Conservation (phyloP, 179 eudicot genomes). For the Nepenthes alata region DNA sequence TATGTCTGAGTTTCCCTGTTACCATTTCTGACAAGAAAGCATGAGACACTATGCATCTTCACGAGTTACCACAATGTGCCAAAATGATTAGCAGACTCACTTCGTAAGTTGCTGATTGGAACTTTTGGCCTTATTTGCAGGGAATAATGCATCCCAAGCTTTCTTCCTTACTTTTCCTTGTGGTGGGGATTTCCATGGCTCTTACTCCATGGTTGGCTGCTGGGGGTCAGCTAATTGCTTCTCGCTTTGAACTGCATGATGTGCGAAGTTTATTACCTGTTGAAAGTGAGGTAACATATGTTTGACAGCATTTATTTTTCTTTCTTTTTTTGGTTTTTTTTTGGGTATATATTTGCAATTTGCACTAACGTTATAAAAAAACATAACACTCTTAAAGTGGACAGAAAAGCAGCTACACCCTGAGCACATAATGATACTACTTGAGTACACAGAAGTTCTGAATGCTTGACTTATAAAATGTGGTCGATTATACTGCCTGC, state of each 20-base stretch:
- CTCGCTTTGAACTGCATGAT: conserved; percentile 92
- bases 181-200: conserved; percentile 97
- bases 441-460: too few species aligned
- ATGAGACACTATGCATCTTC: not conserved
- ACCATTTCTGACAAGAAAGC: not conserved
- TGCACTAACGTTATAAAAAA: too few species aligned
- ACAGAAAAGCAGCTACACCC: too few species aligned
- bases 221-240: conserved; percentile 95
- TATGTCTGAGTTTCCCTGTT: too few species aligned
- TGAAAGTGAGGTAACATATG: conserved; percentile 74
- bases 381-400: too few species aligned
- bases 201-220: conserved; percentile 95
- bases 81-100: not conserved
- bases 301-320: not conserved
- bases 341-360: too few species aligned
- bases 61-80: not conserved
- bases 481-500: too few species aligned
- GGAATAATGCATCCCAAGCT: conserved; percentile 90
- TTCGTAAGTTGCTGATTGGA: conserved; percentile 7
- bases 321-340: not conserved
- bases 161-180: conserved; percentile 88
- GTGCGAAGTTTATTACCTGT: conserved; percentile 82
- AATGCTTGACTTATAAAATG: too few species aligned
- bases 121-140: conserved; percentile 32
- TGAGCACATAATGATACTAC: too few species aligned